Percentiles rank a stretch among this genome's conserved stretches.
Conservation (phyloP, 768 basidiomycete genomes). For the Cubamyces sp. region DNA sequence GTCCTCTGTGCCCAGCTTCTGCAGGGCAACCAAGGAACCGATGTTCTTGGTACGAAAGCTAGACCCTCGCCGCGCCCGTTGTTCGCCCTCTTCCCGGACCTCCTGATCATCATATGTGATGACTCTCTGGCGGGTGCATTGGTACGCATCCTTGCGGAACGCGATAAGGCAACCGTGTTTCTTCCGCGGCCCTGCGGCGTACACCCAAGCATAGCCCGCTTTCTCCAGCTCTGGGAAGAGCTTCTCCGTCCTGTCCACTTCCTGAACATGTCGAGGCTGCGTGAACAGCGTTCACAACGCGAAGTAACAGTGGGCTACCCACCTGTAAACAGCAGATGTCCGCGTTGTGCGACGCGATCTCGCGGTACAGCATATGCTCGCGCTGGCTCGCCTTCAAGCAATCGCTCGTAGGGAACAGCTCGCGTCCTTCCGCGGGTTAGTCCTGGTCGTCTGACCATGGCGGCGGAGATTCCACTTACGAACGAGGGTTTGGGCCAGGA, state of each 20-base stretch:
- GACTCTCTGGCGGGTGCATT: constrained; percentile 46
- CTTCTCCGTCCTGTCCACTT: constrained; percentile 83
- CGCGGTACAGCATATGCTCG: constrained; percentile 74
- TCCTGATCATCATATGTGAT: constrained; percentile 73
- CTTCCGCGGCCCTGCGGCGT: constrained; percentile 74
- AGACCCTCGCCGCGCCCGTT: constrained; percentile 48
- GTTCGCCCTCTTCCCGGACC: constrained; percentile 45
- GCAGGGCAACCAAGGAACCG: constrained; percentile 72
- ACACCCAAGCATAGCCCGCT: constrained; percentile 66
- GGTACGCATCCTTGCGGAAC: constrained; percentile 59
- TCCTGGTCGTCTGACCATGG: not conserved
- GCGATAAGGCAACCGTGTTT: constrained; percentile 87
- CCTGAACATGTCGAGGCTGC: constrained; percentile 52
- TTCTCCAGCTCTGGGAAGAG: constrained; percentile 67
- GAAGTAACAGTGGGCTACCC: constrained; percentile 15
- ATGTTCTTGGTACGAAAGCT: constrained; percentile 83
- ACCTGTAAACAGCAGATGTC: constrained; percentile 91
- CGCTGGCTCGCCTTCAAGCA: constrained; percentile 78
- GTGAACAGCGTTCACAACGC: no score
- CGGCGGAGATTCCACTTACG: constrained; percentile 52
- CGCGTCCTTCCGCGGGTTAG: constrained; percentile 55
- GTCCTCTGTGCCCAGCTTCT: constrained; percentile 41
- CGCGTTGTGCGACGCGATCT: constrained; percentile 71
- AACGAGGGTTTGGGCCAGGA: constrained; percentile 79
- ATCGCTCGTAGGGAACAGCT: constrained; percentile 83